Evolutionary conservation across 352 stramenopile species (phyloP).

Genomic region (Blastocystis sp.): DNA sequence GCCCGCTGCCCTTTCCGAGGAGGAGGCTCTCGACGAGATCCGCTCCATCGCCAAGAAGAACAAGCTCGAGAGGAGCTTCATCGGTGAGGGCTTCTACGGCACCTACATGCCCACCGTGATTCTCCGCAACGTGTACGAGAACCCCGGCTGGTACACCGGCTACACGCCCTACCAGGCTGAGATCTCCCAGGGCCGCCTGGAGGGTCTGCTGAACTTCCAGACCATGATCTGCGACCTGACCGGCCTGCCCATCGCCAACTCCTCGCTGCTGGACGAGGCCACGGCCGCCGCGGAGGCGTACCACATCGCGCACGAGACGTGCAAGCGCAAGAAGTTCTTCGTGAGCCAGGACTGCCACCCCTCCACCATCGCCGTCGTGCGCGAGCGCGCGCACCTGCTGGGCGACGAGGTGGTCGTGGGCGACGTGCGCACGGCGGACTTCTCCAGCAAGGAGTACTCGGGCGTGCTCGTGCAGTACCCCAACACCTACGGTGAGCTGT

Average conservation of each 20-base stretch:
- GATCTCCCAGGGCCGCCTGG: conserved; percentile 94
- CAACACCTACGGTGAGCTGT: conserved; percentile 90
- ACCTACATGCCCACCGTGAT: conserved; percentile 90
- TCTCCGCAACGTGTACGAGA: conserved; percentile 93
- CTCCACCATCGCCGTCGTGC: conserved; percentile 86
- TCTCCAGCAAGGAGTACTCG: conserved; percentile 84
- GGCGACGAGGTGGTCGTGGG: conserved; percentile 90
- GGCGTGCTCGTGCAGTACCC: conserved; percentile 97
- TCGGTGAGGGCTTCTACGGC: conserved; percentile 96
- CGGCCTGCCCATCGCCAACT: conserved; percentile 91
- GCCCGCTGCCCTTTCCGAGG: conserved; percentile 70
- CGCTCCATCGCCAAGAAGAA: conserved; percentile 87
- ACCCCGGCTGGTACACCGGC: conserved; percentile 96
- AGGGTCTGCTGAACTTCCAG: conserved; percentile 99
- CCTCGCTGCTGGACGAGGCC: conserved; percentile 94
- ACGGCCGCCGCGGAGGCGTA: conserved; percentile 96
- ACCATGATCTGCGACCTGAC: conserved; percentile 92
- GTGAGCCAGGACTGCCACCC: conserved; percentile 85
- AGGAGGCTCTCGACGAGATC: conserved; percentile 63
- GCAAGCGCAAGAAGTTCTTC: conserved; percentile 91
- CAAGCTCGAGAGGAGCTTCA: conserved; percentile 89
- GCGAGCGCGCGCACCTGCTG: conserved; percentile 84
- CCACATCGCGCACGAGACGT: conserved; percentile 88
- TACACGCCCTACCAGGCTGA: conserved; percentile 96
- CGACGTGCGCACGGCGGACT: conserved; percentile 72